Percentiles rank a stretch among this genome's conserved stretches.
These are phyloP conservation scores for Triglochin maritima DNA, from an alignment of 106 monocot species.

Conservation along the genomic window DNA sequence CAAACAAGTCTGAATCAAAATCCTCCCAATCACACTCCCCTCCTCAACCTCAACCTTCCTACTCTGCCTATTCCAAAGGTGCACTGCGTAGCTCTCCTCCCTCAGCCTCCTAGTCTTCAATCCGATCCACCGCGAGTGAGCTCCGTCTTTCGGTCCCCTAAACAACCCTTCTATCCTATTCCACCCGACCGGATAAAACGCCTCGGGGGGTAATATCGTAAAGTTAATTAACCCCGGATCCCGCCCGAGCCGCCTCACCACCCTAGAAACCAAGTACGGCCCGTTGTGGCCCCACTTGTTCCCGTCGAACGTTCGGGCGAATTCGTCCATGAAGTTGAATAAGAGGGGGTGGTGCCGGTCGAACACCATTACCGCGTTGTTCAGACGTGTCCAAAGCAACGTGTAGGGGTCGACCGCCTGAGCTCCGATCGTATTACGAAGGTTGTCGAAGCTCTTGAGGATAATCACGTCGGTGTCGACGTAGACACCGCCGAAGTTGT, in stretches of 20 bases:
- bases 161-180: constrained; percentile 38
- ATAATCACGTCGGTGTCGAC: constrained; percentile 72
- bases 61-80: constrained; percentile 76
- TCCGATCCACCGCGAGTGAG: constrained; percentile 26
- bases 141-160: constrained; percentile 15
- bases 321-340: constrained; percentile 59
- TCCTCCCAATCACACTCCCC: constrained; percentile 46
- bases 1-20: constrained; percentile 38
- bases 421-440: constrained; percentile 63
- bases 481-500: constrained; percentile 76
- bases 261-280: constrained; percentile 71
- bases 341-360: constrained; percentile 53
- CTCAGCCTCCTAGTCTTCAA: constrained; percentile 29
- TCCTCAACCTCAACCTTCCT: constrained; percentile 33
- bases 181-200: constrained; percentile 79
- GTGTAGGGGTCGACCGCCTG: constrained; percentile 34
- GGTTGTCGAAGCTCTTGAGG: constrained; percentile 32
- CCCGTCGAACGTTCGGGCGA: constrained; percentile 58
- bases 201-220: constrained; percentile 36
- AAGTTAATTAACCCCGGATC: constrained; percentile 17
- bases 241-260: constrained; percentile 28
- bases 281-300: constrained; percentile 89
- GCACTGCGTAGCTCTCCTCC: constrained; percentile 44
- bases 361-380: constrained; percentile 86
- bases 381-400: constrained; percentile 68